Conservation (phyloP, 768 basidiomycete species). For the Thelephora ganbajun region DNA sequence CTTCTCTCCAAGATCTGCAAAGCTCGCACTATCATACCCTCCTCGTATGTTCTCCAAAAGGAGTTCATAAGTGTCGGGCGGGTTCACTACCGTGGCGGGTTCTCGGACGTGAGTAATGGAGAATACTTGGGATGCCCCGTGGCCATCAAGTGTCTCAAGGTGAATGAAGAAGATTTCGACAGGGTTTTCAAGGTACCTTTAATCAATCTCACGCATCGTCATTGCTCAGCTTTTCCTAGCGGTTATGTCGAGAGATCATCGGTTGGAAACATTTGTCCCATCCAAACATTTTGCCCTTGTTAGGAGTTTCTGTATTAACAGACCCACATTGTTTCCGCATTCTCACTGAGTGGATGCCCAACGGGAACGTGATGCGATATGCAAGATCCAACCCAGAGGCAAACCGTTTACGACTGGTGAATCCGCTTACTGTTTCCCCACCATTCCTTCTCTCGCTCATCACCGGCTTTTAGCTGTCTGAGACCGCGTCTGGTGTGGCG, state of each 20-base stretch:
- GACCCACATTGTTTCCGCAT: slow-evolving; percentile 4
- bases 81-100: background rate
- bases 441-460: too few species aligned
- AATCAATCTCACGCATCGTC: too few species aligned
- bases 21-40: too few species aligned
- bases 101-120: background rate
- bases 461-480: too few species aligned
- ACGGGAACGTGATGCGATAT: slow-evolving; percentile 6
- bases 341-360: slow-evolving; percentile 7
- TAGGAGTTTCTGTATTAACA: slow-evolving; percentile 4
- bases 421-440: background rate
- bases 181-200: too few species aligned
- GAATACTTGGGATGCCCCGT: background rate
- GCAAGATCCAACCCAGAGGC: slow-evolving; percentile 4
- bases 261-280: slow-evolving; percentile 10
- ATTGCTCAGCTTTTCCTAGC: background rate
- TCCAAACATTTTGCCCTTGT: slow-evolving; percentile 8
- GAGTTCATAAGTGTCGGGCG: too few species aligned
- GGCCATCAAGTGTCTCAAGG: too few species aligned
- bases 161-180: too few species aligned
- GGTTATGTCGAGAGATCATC: slow-evolving; percentile 6
- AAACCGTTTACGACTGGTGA: slow-evolving; percentile 6
- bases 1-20: too few species aligned
- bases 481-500: too few species aligned
- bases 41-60: too few species aligned